Base-by-base conservation (phyloP, 805 yeast genomes). In the Pichia phayaonensis region DNA sequence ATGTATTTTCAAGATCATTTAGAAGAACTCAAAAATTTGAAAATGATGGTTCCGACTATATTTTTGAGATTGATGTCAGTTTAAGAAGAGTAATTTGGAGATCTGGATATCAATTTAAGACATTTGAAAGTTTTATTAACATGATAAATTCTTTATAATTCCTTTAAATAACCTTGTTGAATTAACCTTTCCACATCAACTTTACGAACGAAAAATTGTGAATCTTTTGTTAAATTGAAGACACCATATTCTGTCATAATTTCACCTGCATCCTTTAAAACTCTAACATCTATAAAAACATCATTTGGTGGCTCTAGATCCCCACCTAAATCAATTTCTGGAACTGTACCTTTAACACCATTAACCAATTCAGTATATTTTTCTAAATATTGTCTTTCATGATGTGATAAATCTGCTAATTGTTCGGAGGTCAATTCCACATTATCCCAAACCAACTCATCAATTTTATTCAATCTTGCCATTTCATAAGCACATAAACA, bases 161-260 rank as follows among this genome's bases (percentile, higher is more conserved):
- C 86, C 64, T 88, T 95, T 49, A 94, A 67, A 59, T 87, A 89
- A 0, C 97, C 98, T 66, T 94, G 99, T 62, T 90, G 97, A 36
- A 94, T 87, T 52, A 94, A 72, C 47, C 97, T 72, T 62, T 92
- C 97, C 8, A 94, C 99, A 61, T 94, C 99, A 0, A 94, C 84
- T 58, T 88, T 92, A 52, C 99, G 74, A 20, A 92, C 97, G 62
- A 86, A 92, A 62, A 92, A 90, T 62, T 94, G 98, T 3, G 96
- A 86, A 64, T 92, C 92, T 61, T 90, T 92, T 3, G 95, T 87
- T 56, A 94, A 70, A 60, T 90, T 90, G 70, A 94, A 90, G 4
- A 89, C 96, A 22, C 97, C 99, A 22, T 40, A 40, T 64, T 92
- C 99, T 0, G 99, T 94, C 62, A 90, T 97, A 36, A 92, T 89